Evolutionary conservation across 1,139 yeast species (phyloP), one percentile per base, ranked within the genome.

Genomic region (Magnusiomyces suaveolens): DNA sequence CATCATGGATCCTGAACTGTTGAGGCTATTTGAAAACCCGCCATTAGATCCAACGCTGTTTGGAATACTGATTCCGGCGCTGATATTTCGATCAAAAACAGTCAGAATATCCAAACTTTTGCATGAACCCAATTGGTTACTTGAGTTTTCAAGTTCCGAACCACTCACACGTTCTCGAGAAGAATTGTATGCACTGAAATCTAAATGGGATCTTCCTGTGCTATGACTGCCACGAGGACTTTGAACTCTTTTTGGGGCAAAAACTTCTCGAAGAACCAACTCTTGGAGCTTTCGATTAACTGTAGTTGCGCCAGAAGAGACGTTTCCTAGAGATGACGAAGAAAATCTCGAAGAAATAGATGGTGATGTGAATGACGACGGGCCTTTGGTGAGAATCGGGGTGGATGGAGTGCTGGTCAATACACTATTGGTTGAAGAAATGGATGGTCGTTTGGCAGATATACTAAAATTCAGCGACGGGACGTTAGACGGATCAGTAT

Each of bases 221-320:
- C 36, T 12, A 29, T 29, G 6, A 12, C 36, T 38, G 43, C n/a
- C 18, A 16, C 43, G 38, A 25, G 20, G 50, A 43, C 43, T n/a
- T 38, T 25, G 14, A 21, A 47, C 29, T 14, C 41, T 50, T 41
- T 59, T 43, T 2, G 84, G 83, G 0, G 84, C 83, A 70, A 84
- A 84, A 1, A 83, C 90, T 64, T 84, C 92, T 50, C 79, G 77
- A 33, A 84, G 66, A 0, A 84, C 86, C 52, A 81, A 69, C 60
- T 84, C 89, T 59, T 84, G 83, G 25, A 84, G 69, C 61, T 80
- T 78, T 23, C 80, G 75, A 64, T 84, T 84, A 12, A 84, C 81
- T 1, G 78, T 77, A 0, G 92, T 84, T 1, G 85, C 76, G 0
- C 87, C 87, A 60, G 79, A 71, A 1, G 75, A 64, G 4, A 63